Evolutionary conservation across 208 protist genomes (phyloP), one percentile per base, ranked within the genome.

Genomic region (Plasmodiophora brassicae): DNA sequence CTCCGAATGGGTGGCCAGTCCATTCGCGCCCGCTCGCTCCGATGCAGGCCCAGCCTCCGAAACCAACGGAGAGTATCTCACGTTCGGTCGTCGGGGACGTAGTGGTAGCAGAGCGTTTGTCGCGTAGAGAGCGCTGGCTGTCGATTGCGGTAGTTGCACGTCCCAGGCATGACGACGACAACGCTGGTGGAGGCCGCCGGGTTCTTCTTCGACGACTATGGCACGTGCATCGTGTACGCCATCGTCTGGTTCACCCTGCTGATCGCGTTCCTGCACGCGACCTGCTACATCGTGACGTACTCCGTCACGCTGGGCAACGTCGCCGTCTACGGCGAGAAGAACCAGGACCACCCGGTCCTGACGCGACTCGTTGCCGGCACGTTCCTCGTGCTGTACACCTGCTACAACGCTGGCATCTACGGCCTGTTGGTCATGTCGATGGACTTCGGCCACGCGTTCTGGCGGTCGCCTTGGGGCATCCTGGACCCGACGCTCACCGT

Each of bases 321-420:
- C 65, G n/a, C 41, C n/a, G 5, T 14, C 10, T 5, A 5, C 10
- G 65, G 65, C n/a, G 65, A 78, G n/a, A 78, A 78, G 41, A 78
- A 78, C n/a, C 65, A 78, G 65, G 10, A n/a, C n/a, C 41, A n/a
- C n/a, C n/a, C 65, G 5, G 10, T 38, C n/a, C 14, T 38, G 20
- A 78, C 65, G 20, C 5, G 65, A 32, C 5, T 32, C 41, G 41
- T 78, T 32, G 65, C 65, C n/a, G 65, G 32, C 65, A 14, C 5
- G 5, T 78, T 78, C 65, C 5, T 78, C 32, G 41, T 32, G 10
- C 10, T 78, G 10, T 78, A 78, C n/a, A 5, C 41, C 5, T 78
- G 14, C 5, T 78, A 78, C n/a, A 78, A 78, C 65, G 65, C 41
- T 8, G 65, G 65, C 65, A 78, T 78, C n/a, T 78, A 78, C n/a